Evolutionary conservation across 192 early-diverging fungal genomes (phyloP), one percentile per base, ranked within the genome.

Genomic region (Geranomyces michiganensis): DNA sequence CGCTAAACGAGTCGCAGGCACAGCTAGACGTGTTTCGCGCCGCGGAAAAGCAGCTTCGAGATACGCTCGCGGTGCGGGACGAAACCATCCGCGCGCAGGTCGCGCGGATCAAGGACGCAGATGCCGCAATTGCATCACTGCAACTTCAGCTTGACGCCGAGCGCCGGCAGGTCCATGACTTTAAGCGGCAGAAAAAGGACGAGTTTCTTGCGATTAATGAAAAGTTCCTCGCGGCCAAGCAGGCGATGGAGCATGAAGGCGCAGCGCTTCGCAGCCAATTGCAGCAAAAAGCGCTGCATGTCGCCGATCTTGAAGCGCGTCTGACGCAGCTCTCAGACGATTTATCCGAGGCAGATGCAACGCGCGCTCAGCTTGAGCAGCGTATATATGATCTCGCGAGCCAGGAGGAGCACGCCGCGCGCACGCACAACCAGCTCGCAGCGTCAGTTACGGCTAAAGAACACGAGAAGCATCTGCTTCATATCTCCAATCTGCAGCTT

Each of bases 191-290:
- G 61, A 81, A 81, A 56, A 77, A 80, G 61, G 84, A 82, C 29
- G 84, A 85, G 51, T 30, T 85, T 22, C 67, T 80, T 9, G 73
- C 76, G 14, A 49, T 85, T 30, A 82, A 85, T 43, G 84, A 85
- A n/a, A 82, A 82, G 60, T 81, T 78, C 62, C 19, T 62, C 24
- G 71, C 69, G 10, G 81, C 84, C 24, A 77, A 82, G 59, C 31
- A 56, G 29, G 74, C 75, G 2, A 82, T 85, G 81, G 84, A 85
- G 36, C 46, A 68, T 10, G 81, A 85, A 43, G 76, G 78, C 26
- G 43, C 62, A 17, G 55, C 49, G 1, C 72, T 85, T 17, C 64
- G 73, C 24, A 53, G 47, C 21, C 79, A 83, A 60, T 63, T 83
- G 26, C 49, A 27, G 17, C 67, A 76, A 53, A 75, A 76, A 48